Conservation (phyloP, 1,284 basidiomycete species). For the Schizophyllum commune region DNA sequence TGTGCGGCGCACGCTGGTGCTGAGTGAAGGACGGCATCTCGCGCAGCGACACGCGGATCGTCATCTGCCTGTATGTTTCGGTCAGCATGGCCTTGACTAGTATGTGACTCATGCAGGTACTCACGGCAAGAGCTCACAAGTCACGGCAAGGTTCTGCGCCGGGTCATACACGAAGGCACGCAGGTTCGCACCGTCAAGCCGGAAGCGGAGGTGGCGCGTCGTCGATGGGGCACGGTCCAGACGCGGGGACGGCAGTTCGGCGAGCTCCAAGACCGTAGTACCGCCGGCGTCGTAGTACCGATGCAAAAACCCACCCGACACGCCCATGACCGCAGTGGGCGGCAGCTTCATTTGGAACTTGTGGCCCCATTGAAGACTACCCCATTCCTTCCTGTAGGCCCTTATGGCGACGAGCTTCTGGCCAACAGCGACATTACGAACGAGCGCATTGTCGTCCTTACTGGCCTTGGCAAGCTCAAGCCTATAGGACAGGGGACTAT, state of each 20-base stretch:
- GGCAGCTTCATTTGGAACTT: conserved; percentile 30
- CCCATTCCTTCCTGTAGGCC: neutral
- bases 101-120: neutral
- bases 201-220: neutral
- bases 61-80: neutral
- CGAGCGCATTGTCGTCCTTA: neutral
- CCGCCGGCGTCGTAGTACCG: neutral
- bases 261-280: neutral
- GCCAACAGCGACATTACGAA: neutral
- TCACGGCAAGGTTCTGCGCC: neutral
- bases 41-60: neutral
- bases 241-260: neutral
- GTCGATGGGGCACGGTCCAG: neutral
- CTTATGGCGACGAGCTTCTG: neutral
- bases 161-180: neutral
- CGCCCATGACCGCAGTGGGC: conserved; percentile 83
- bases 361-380: neutral
- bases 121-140: neutral
- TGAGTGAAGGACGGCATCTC: neutral
- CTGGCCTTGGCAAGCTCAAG: neutral
- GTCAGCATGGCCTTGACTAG: neutral
- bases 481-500: neutral
- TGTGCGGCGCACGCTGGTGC: neutral
- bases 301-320: conserved; percentile 45
- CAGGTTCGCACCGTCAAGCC: neutral